phyloP scores from a whole-genome alignment of 2,329 filamentous ascomycete genomes.

The Celoporthe dispersa region DNA sequence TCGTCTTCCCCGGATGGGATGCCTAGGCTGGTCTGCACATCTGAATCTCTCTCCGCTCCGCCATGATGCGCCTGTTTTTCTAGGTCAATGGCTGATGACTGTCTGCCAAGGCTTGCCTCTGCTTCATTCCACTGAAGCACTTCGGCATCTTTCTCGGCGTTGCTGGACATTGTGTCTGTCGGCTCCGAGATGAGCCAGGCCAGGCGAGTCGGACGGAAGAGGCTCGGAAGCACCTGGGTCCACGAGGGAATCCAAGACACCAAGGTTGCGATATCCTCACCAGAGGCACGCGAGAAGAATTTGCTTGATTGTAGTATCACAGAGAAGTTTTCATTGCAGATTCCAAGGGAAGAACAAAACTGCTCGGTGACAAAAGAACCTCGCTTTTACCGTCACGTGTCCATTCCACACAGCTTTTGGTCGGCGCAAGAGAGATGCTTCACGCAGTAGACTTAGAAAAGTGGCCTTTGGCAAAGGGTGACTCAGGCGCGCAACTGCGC shows the following conservation, averaged over 20 bases:
- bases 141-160: slow-evolving; percentile 1
- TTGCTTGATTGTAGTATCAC: background rate
- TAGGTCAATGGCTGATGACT: background rate
- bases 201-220: background rate
- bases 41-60: background rate
- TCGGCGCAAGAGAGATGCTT: background rate
- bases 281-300: background rate
- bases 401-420: background rate
- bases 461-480: background rate
- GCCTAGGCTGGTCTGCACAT: slow-evolving; percentile 15
- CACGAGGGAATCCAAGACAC: background rate
- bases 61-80: slow-evolving; percentile 11
- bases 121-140: background rate
- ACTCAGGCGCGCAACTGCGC: background rate
- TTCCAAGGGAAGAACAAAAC: background rate
- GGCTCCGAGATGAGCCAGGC: background rate
- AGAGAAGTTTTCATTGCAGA: background rate
- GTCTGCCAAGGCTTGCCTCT: background rate
- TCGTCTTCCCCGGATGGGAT: slow-evolving; percentile 9
- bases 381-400: background rate
- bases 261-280: background rate
- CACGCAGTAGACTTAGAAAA: background rate
- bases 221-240: background rate
- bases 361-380: background rate
- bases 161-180: background rate